Evolutionary conservation across 1,139 yeast genomes (phyloP), one percentile per base, ranked within the genome.

Genomic region (Sugiyamaella pinicola): DNA sequence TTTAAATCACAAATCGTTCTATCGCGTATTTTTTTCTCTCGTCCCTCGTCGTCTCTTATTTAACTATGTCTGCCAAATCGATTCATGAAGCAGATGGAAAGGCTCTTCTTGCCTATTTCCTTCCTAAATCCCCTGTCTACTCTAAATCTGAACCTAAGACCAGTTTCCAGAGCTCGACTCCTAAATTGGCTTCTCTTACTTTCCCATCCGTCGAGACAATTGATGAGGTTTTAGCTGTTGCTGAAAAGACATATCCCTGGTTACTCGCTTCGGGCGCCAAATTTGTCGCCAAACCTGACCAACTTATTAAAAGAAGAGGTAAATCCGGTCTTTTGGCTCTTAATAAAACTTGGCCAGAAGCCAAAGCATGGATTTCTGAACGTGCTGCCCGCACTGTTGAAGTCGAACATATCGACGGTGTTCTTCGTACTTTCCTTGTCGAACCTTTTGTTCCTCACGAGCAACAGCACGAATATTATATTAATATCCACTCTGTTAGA

Each of bases 361-460:
- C 75, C 41, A 71, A 72, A 64, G 69, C 61, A 10, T 74, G 78
- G 78, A 65, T 74, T 54, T 66, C 69, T 31, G 71, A 69, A 58
- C 69, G 76, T 28, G 78, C 79, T 26, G 76, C 74, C 47, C 61
- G 66, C 60, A 58, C 68, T 28, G 72, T 74, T 58, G 58, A 64
- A 53, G 78, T 74, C 47, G 78, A 75, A 66, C 69, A 67, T 55
- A 69, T 74, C 56, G 64, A 63, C 38, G 78, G 78, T 42, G 61
- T 62, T 41, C 66, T 74, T 54, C 66, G 74, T 48, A 70, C 73
- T n/a, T 74, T 74, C 65, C 62, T 74, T 51, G 77, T 75, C 49
- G 78, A 74, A 66, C 78, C 78, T 15, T 74, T 74, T 60, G 77
- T 74, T 33, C 76, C 78, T 46, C 78, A 74, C 62, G 72, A 74